Base-by-base conservation (phyloP, 192 early-diverging fungal genomes). In the Allomyces arbusculus region DNA sequence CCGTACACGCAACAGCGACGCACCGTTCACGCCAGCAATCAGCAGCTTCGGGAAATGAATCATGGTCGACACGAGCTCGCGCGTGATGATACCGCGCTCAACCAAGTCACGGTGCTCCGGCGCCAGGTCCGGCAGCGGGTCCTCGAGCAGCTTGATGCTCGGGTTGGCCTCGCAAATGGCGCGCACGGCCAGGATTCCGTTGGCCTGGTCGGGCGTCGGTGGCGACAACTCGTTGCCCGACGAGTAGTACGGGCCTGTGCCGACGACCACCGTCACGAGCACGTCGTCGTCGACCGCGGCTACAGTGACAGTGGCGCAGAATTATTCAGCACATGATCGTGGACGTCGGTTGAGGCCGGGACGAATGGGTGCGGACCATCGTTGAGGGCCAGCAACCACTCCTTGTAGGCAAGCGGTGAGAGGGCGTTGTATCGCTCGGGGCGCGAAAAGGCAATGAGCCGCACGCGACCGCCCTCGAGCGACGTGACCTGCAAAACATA, bases 21-120 rank as follows among this genome's bases (percentile, higher is more conserved):
- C 74, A 77, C 82, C 87, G 68, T 89, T 86, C 62, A 87, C 75
- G 20, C 82, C 86, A 20, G 77, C 86, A 67, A 89, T 82, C 12
- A 89, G 74, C 11, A 87, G 71, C 63, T 86, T 83, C 33, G 85
- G 87, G 62, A 83, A 87, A 50, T 78, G 71, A 28, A 89, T 82
- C 70, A 86, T 65, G 5, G 75, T 67, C 61, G 62, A 58, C 50
- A 79, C 72, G 40, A 80, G 65, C 7, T 68, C 62, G 24, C 69
- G 64, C 2, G 73, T 69, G 44, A 78, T 66, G n/a, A 69, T 62
- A 64, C 64, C 62, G 33, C 76, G 62, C 24, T 24, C 20, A 12
- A 61, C 7, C 10, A 65, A 7, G 65, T 61, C 61, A 8, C 33
- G 33, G 33, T 40, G 33, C 33, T 40, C 33, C 33, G 33, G 33